These are phyloP conservation scores for Debaryomycetaceae sp. DNA, from an alignment of 1,139 yeast genomes.

Conservation along the genomic window DNA sequence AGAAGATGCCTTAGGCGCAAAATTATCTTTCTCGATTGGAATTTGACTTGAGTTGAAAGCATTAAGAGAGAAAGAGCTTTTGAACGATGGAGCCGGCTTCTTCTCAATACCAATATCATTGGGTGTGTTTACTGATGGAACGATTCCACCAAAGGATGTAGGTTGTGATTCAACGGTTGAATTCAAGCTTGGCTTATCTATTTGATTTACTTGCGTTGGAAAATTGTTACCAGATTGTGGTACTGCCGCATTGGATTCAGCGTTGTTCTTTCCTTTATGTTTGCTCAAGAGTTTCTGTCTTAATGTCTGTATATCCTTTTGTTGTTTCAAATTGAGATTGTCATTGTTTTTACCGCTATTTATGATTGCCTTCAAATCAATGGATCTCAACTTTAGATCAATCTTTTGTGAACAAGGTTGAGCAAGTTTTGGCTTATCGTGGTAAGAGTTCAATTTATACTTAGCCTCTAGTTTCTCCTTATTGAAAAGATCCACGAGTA, in stretches of 20 bases:
- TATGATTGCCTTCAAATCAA: constrained; percentile 29
- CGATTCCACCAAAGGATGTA: not conserved
- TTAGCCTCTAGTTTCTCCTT: constrained; percentile 40
- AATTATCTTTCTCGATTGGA: not conserved
- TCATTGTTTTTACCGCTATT: constrained; percentile 37
- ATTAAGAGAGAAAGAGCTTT: not conserved
- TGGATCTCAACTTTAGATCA: constrained; percentile 43
- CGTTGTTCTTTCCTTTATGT: not conserved
- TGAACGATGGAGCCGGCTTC: not conserved
- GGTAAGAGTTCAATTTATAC: constrained; percentile 42
- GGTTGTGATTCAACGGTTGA: not conserved
- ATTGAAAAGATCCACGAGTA: constrained; percentile 55
- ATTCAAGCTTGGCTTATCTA: not conserved
- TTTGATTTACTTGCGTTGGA: not conserved
- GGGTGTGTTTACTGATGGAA: not conserved
- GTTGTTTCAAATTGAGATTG: constrained; percentile 17
- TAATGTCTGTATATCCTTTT: not conserved
- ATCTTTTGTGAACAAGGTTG: constrained; percentile 58
- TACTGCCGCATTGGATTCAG: not conserved
- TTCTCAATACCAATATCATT: not conserved
- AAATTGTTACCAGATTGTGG: not conserved
- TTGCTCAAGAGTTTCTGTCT: not conserved
- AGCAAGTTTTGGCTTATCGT: constrained; percentile 47
- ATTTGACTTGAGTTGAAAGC: not conserved
- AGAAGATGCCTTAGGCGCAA: constrained; percentile 5